These are phyloP conservation scores for Pichia sp. DNA, from an alignment of 1,139 yeast genomes.

Conservation along the genomic window DNA sequence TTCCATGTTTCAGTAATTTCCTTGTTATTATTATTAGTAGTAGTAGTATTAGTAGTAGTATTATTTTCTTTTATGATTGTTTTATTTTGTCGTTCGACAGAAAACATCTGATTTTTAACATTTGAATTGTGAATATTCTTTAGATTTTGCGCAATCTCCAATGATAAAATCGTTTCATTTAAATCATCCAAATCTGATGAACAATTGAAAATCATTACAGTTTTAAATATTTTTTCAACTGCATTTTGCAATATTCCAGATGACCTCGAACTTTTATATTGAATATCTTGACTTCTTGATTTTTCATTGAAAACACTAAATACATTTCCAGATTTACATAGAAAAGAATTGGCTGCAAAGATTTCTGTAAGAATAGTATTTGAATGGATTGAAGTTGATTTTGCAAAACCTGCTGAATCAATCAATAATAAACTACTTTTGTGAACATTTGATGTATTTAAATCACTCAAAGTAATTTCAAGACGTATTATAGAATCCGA, in stretches of 20 bases:
- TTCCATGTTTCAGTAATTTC: slow-evolving; percentile 6
- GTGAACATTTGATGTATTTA: slow-evolving; percentile 40
- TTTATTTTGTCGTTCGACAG: too few species aligned
- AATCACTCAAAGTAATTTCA: slow-evolving; percentile 41
- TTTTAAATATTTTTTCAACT: slow-evolving; percentile 81
- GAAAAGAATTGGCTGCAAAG: slow-evolving; percentile 72
- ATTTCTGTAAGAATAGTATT: slow-evolving; percentile 42
- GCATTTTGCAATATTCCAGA: slow-evolving; percentile 82
- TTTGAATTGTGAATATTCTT: slow-evolving; percentile 33
- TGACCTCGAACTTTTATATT: slow-evolving; percentile 78
- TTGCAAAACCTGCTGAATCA: slow-evolving; percentile 88
- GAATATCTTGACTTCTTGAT: slow-evolving; percentile 52
- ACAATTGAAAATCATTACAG: slow-evolving; percentile 72
- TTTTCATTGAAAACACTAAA: slow-evolving; percentile 50
- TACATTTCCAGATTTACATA: slow-evolving; percentile 75
- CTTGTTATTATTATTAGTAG: not conserved
- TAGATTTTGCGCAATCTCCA: slow-evolving; percentile 78
- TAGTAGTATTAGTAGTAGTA: too few species aligned
- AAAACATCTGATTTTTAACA: slow-evolving; percentile 30
- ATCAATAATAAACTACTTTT: slow-evolving; percentile 69
- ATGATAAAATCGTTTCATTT: slow-evolving; percentile 67
- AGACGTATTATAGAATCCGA: slow-evolving; percentile 73
- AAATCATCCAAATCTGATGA: slow-evolving; percentile 62
- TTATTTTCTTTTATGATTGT: too few species aligned
- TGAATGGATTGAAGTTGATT: slow-evolving; percentile 36